Evolutionary conservation across 345 rosid species (phyloP).

Genomic region (Citrus sinensis): DNA sequence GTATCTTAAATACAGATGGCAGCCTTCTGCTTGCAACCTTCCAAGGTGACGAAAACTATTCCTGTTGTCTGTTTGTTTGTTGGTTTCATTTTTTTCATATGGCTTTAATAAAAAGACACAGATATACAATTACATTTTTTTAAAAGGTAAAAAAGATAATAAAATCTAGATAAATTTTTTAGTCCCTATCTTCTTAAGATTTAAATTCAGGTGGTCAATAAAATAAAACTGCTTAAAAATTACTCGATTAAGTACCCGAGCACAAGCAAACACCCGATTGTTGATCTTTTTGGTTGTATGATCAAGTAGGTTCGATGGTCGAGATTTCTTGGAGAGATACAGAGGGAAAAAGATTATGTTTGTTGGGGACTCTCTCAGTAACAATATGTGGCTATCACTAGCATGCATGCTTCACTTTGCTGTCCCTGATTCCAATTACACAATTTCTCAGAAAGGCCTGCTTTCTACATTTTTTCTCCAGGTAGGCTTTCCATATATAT

Average conservation of each 20-base stretch:
- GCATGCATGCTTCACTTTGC: slow-evolving; percentile 33
- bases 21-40: slow-evolving; percentile 39
- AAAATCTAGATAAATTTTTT: too few relatives aligned
- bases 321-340: slow-evolving; percentile 29
- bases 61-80: background rate
- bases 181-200: too few relatives aligned
- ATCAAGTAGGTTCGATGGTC: slow-evolving; percentile 21
- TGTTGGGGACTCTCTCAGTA: slow-evolving; percentile 46
- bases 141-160: too few relatives aligned
- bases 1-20: slow-evolving; percentile 45
- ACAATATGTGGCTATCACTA: slow-evolving; percentile 41
- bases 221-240: too few relatives aligned
- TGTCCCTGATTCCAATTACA: slow-evolving; percentile 18
- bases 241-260: too few relatives aligned
- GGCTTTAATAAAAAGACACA: too few relatives aligned
- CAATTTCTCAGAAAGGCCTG: background rate
- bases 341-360: slow-evolving; percentile 40
- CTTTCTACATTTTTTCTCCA: slow-evolving; percentile 20
- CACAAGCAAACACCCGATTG: background rate
- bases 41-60: slow-evolving; percentile 28
- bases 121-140: too few relatives aligned
- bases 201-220: too few relatives aligned
- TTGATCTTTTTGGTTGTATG: background rate
- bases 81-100: too few relatives aligned
- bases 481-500: background rate